Evolutionary conservation across 1,284 basidiomycete genomes (phyloP), one percentile per base, ranked within the genome.

Genomic region (Cryptococcus sp.): DNA sequence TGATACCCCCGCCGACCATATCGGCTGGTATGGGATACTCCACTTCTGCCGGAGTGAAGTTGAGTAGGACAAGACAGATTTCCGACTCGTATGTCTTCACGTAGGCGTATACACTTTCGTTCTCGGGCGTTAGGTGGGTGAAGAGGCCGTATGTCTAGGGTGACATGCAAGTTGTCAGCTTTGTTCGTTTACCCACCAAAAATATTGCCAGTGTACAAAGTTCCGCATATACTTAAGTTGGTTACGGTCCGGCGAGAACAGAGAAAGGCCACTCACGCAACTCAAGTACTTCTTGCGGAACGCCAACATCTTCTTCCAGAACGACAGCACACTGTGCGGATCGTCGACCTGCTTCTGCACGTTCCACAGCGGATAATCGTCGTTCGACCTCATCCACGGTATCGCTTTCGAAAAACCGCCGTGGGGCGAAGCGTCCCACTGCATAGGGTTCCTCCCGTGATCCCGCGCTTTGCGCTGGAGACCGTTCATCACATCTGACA

Each of bases 311-410:
- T 72, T 66, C 67, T 85, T 84, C 82, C 84, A 90, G 68, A 88
- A 90, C 3, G 77, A 67, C 48, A 81, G 80, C 4, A 88, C 84
- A 62, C 84, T 87, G 15, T 78, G 59, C 0, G 77, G 62, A 53
- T 88, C 82, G 0, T 71, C 62, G 10, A 81, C 53, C 71, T 88
- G 84, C 5, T 72, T 75, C 2, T 74, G 80, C 8, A 82, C 87
- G 69, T 90, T 90, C 83, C 87, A 88, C 3, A 75, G 67, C 17
- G 59, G 62, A 68, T 86, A 87, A 66, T 89, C 87, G 42, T 88
- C 86, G 66, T 88, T 86, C 10, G 88, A 84, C 15, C 86, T 80
- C 87, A 90, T 90, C 89, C 88, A 91, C 0, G 88, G 87, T 15
- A 76, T 81, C 25, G 59, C 65, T 0, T 81, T 81, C 3, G 84